phyloP scores from a whole-genome alignment of 345 rosid genomes.

The Linum trigynum region DNA sequence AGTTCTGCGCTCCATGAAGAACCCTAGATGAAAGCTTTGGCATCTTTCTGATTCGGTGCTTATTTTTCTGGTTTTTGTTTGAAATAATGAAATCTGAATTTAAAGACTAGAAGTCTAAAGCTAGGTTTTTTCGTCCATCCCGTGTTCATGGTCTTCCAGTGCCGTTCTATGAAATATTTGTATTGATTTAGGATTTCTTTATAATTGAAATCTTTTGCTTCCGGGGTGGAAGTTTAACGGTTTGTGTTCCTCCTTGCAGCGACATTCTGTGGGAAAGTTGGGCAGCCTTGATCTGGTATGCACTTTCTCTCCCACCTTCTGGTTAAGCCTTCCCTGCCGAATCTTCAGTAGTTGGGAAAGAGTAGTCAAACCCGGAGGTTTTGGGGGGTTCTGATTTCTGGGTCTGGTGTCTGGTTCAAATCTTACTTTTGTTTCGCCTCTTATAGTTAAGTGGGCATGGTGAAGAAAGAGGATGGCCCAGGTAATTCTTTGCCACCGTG shows the following conservation, averaged over 20 bases:
- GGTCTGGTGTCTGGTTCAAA: constrained; percentile 11
- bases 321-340: constrained; percentile 6
- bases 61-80: constrained; percentile 3
- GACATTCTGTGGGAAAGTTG: constrained; percentile 4
- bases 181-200: neutral
- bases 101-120: neutral
- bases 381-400: constrained; percentile 13
- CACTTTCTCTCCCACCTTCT: constrained; percentile 14
- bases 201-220: constrained; percentile 3
- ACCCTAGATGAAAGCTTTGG: constrained; percentile 5
- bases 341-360: constrained; percentile 11
- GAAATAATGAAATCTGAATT: neutral
- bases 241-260: constrained; percentile 23
- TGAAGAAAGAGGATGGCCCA: constrained; percentile 73
- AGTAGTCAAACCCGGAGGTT: constrained; percentile 9
- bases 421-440: neutral
- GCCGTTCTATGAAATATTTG: neutral
- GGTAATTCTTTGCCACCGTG: constrained; percentile 40
- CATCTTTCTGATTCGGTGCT: constrained; percentile 11
- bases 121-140: neutral
- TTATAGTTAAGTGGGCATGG: constrained; percentile 46
- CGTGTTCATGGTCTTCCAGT: neutral
- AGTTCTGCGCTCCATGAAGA: neutral
- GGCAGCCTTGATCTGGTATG: constrained; percentile 31
- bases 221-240: constrained; percentile 21